Base-by-base conservation (phyloP, 805 yeast species). In the Candida insectalens region DNA sequence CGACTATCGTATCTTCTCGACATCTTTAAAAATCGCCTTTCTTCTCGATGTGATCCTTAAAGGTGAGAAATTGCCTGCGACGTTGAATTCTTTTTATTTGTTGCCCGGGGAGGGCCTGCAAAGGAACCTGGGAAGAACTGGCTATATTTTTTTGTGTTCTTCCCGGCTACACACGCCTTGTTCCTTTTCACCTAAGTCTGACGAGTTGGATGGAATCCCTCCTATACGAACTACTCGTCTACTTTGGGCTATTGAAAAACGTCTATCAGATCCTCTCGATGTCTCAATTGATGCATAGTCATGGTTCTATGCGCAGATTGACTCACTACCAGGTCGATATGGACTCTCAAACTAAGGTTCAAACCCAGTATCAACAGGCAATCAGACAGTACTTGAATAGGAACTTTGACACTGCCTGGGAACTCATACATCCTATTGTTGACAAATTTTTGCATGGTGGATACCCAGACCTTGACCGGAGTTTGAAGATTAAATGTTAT, bases 1-100 rank as follows among this genome's bases (percentile, higher is more conserved):
- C 99, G 77, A 41, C 95, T 82, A 63, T 92, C 99, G 85, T 92
- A 92, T 74, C 99, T 79, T 81, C 97, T 82, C 47, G 96, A 84
- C 79, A 73, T 72, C 16, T 3, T 23, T n/a, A n/a, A n/a, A n/a
- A n/a, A 19, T 9, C 8, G n/a, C n/a, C n/a, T n/a, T n/a, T n/a
- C n/a, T n/a, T n/a, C 31, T 21, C 10, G 5, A 12, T 17, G 8
- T 28, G 9, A 18, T 6, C 6, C 23, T 25, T 18, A 18, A 15
- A 20, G 14, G 17, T 6, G 6, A 10, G 16, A 19, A 25, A n/a
- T 13, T 16, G 16, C 18, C 20, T 13, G n/a, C 17, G 4, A 12
- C 15, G 30, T 14, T 14, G 15, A 8, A 9, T 21, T 21, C 12
- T 21, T 21, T 22, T 12, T 20, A 21, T 29, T 15, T 33, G 27